phyloP scores from a whole-genome alignment of 768 basidiomycete genomes.

The Tylopilus felleus region DNA sequence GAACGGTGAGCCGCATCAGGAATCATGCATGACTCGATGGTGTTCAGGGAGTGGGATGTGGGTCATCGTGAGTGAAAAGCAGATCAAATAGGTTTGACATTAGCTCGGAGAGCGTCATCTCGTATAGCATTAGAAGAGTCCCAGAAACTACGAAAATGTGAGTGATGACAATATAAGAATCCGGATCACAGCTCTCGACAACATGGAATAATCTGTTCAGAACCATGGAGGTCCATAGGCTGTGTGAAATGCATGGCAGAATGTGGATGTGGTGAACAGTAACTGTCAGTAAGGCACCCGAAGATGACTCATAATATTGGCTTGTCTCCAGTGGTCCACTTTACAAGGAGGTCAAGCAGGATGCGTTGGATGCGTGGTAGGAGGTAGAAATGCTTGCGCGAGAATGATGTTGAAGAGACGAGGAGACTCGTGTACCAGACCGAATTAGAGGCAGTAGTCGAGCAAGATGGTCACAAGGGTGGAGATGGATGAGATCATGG shows the following conservation, averaged over 20 bases:
- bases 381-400: conserved; percentile 34
- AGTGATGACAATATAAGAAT: conserved; percentile 32
- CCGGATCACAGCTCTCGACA: conserved; percentile 31
- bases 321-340: conserved; percentile 33
- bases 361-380: conserved; percentile 45
- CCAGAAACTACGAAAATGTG: conserved; percentile 19
- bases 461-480: conserved; percentile 47
- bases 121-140: neutral
- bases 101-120: conserved; percentile 14
- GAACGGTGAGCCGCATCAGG: too few species aligned
- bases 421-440: conserved; percentile 42
- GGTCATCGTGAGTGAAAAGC: conserved; percentile 10
- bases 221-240: conserved; percentile 44
- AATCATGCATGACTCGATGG: too few species aligned
- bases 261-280: conserved; percentile 28
- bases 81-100: conserved; percentile 24
- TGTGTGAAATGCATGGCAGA: conserved; percentile 25
- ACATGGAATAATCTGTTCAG: conserved; percentile 34
- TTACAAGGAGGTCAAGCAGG: conserved; percentile 42
- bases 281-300: neutral
- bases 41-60: neutral
- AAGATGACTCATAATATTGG: neutral
- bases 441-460: conserved; percentile 46
- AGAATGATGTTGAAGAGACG: conserved; percentile 43
- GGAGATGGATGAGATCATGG: conserved; percentile 43